These are phyloP conservation scores for Scedosporium apiospermum DNA, from an alignment of 2,329 filamentous ascomycete genomes.

Conservation along the genomic window DNA sequence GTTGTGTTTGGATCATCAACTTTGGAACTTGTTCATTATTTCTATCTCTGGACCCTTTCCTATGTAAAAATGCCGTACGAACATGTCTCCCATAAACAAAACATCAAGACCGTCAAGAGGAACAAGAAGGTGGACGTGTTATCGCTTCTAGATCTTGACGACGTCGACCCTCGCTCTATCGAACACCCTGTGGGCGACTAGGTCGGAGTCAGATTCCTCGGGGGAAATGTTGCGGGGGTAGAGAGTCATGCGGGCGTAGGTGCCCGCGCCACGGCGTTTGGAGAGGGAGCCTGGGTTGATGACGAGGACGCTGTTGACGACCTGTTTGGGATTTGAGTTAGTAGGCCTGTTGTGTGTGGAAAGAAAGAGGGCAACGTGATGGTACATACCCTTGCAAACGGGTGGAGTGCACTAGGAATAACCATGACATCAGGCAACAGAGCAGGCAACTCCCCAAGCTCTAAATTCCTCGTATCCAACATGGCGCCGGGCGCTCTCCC, in stretches of 20 bases:
- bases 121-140: no score
- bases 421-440: conserved; percentile 79
- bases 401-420: conserved; percentile 70
- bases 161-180: conserved; percentile 82
- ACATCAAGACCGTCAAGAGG: no score
- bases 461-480: conserved; percentile 75
- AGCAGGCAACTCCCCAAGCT: conserved; percentile 83
- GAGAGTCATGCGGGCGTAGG: conserved; percentile 72
- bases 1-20: no score
- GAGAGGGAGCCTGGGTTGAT: conserved; percentile 86
- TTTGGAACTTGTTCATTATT: no score
- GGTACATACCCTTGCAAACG: conserved; percentile 82
- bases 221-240: conserved; percentile 54
- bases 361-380: no score
- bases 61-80: no score
- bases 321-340: conserved; percentile 40
- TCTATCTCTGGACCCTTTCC: no score
- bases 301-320: conserved; percentile 79
- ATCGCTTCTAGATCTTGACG: conserved; percentile 52
- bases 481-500: conserved; percentile 61
- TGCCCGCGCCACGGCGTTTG: conserved; percentile 75
- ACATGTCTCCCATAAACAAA: no score
- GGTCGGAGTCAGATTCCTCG: conserved; percentile 40
- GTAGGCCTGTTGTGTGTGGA: no score
- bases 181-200: conserved; percentile 68